Evolutionary conservation across 2,329 filamentous ascomycete species (phyloP).

Genomic region (Apiospora koreana): DNA sequence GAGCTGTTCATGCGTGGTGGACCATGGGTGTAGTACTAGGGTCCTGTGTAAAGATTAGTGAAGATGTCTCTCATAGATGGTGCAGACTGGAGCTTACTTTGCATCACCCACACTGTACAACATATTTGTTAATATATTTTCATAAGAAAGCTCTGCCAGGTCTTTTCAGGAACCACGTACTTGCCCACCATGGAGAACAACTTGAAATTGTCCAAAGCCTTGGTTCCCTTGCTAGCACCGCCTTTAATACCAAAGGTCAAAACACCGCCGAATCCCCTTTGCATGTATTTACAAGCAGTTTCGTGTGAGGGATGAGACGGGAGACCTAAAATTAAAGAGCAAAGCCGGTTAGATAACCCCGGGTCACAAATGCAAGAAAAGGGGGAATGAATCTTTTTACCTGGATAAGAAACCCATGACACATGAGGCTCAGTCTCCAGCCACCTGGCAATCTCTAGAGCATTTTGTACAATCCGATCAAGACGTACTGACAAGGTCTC

Average conservation of each 20-base stretch:
- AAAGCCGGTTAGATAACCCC: too few species aligned
- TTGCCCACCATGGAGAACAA: slow-evolving; percentile 95
- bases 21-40: slow-evolving; percentile 92
- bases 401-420: slow-evolving; percentile 59
- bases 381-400: not conserved
- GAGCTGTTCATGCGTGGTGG: slow-evolving; percentile 91
- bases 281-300: slow-evolving; percentile 83
- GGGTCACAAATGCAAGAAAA: too few species aligned
- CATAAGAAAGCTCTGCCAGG: too few species aligned
- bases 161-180: too few species aligned
- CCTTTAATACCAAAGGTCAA: slow-evolving; percentile 90
- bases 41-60: too few species aligned
- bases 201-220: slow-evolving; percentile 93
- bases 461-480: too few species aligned
- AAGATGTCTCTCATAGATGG: too few species aligned
- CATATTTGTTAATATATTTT: too few species aligned
- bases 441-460: too few species aligned
- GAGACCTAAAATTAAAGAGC: too few species aligned
- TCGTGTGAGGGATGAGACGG: slow-evolving; percentile 60
- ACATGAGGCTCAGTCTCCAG: slow-evolving; percentile 77
- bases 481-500: too few species aligned
- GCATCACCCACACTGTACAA: slow-evolving; percentile 92
- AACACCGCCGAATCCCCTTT: slow-evolving; percentile 86
- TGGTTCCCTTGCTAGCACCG: slow-evolving; percentile 83
- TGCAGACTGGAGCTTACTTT: too few species aligned